phyloP scores from a whole-genome alignment of 2,329 filamentous ascomycete species.

The Sporothrix brasiliensis region DNA sequence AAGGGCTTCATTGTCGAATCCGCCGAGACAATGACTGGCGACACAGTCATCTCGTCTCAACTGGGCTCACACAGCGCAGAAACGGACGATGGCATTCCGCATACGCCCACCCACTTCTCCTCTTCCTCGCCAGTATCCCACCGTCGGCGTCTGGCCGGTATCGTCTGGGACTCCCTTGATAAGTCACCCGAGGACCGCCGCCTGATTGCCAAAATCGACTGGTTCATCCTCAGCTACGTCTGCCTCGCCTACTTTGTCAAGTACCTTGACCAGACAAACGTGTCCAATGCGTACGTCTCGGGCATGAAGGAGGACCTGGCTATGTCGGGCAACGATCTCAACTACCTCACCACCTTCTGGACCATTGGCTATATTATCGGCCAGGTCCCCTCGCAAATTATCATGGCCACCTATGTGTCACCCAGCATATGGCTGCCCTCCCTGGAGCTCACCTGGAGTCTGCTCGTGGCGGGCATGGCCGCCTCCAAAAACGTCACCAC shows the following conservation, averaged over 20 bases:
- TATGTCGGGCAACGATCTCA: conserved; percentile 55
- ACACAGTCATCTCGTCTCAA: background rate
- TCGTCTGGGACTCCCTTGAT: conserved; percentile 44
- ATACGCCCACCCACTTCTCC: background rate
- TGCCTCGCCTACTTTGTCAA: conserved; percentile 48
- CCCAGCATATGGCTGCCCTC: conserved; percentile 48
- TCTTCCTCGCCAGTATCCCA: background rate
- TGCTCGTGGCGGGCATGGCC: conserved; percentile 43
- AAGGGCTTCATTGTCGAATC: background rate
- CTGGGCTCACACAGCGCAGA: background rate
- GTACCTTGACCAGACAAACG: conserved; percentile 44
- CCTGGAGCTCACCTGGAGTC: conserved; percentile 44
- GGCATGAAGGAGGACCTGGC: conserved; percentile 56
- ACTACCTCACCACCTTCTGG: conserved; percentile 57
- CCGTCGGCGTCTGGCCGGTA: conserved; percentile 39
- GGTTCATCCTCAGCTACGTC: conserved; percentile 45
- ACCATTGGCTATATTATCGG: conserved; percentile 63
- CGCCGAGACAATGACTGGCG: conserved; percentile 15
- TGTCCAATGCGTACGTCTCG: conserved; percentile 48
- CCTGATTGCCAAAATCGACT: conserved; percentile 44
- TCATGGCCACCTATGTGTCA: conserved; percentile 45
- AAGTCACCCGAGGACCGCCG: conserved; percentile 43
- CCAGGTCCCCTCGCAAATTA: conserved; percentile 46
- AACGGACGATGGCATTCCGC: conserved; percentile 1
- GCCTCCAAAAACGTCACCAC: conserved; percentile 45